Evolutionary conservation across 768 basidiomycete genomes (phyloP).

Genomic region (Pisolithus microcarpus): DNA sequence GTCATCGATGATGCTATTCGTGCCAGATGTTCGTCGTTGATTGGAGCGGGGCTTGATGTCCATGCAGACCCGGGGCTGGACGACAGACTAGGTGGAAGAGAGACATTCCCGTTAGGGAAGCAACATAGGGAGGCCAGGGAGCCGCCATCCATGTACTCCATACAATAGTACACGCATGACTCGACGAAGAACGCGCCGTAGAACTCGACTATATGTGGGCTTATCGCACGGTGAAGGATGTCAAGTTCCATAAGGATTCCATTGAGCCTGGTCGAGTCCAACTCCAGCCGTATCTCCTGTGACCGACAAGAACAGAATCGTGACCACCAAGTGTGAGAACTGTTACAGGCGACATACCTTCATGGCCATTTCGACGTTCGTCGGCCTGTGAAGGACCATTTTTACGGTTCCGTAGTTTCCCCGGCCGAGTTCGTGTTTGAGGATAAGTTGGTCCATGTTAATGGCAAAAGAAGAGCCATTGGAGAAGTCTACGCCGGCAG

Average conservation of each 20-base stretch:
- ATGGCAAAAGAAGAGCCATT: conserved; percentile 88
- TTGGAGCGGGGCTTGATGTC: conserved; percentile 30
- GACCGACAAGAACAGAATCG: neutral
- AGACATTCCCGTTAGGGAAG: conserved; percentile 39
- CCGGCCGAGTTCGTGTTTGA: conserved; percentile 89
- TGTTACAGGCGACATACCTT: conserved; percentile 54
- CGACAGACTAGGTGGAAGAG: conserved; percentile 26
- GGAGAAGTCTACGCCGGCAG: conserved; percentile 82
- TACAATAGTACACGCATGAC: conserved; percentile 99
- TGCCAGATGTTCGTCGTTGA: conserved; percentile 74
- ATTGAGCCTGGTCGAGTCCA: conserved; percentile 88
- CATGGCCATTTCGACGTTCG: conserved; percentile 97
- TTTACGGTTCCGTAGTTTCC: conserved; percentile 98
- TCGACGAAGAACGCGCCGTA: conserved; percentile 99
- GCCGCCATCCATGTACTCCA: conserved; percentile 99
- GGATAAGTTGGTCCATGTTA: conserved; percentile 88
- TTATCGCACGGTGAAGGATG: conserved; percentile 88
- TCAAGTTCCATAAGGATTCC: conserved; percentile 99
- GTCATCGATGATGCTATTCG: conserved; percentile 80
- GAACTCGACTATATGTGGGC: conserved; percentile 93
- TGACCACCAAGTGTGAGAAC: neutral
- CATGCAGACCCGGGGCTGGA: conserved; percentile 27
- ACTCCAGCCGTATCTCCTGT: conserved; percentile 94
- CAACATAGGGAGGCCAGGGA: conserved; percentile 68
- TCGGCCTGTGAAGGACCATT: conserved; percentile 89